phyloP scores from a whole-genome alignment of 2,329 filamentous ascomycete genomes.

The Rhynchosporium agropyri region DNA sequence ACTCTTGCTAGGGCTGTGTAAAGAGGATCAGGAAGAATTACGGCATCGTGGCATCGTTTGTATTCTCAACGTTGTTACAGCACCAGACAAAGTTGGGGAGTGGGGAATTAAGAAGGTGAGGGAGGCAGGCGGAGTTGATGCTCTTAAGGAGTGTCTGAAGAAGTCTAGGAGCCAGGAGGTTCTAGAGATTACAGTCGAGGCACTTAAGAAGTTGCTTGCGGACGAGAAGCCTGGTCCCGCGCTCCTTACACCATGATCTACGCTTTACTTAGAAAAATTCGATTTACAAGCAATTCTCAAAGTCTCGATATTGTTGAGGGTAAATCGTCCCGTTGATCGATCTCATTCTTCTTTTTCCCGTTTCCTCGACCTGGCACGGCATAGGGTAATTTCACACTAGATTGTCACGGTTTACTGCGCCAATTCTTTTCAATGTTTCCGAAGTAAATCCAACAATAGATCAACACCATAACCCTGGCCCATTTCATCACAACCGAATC shows the following conservation, averaged over 20 bases:
- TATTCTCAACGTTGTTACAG: constrained; percentile 70
- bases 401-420: no score
- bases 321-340: no score
- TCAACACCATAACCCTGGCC: no score
- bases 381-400: no score
- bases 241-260: constrained; percentile 18
- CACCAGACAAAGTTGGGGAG: constrained; percentile 66
- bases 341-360: no score
- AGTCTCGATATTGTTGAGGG: no score
- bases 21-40: constrained; percentile 70
- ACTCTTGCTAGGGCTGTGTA: constrained; percentile 79
- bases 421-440: no score
- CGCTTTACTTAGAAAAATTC: not conserved
- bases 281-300: not conserved
- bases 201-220: constrained; percentile 58
- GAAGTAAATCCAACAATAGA: no score
- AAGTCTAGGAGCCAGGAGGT: constrained; percentile 70
- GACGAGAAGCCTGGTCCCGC: constrained; percentile 26
- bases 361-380: no score
- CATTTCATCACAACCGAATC: not conserved
- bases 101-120: constrained; percentile 62
- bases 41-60: constrained; percentile 75
- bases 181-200: constrained; percentile 70
- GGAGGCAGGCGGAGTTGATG: constrained; percentile 64
- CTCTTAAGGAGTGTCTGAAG: constrained; percentile 70